Evolutionary conservation across 139 green algal species (phyloP), one percentile per base, ranked within the genome.

Genomic region (Volvox reticuliferus): DNA sequence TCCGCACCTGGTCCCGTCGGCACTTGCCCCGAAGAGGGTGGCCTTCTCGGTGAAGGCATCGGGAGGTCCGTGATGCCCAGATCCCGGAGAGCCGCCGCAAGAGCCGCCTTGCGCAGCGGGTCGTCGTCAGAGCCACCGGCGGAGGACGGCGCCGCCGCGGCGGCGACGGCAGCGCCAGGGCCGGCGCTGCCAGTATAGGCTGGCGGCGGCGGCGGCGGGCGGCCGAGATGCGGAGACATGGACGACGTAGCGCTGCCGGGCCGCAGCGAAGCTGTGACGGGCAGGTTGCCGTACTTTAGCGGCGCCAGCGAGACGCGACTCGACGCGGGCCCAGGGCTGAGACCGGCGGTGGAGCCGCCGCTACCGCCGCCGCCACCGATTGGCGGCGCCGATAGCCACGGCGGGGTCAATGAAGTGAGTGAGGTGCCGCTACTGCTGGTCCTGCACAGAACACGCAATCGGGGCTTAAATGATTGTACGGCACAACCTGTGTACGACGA

Each of bases 21-120:
- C 65, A 73, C 12, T 12, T 73, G 65, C 65, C 65, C 65, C 65
- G 21, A 73, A 28, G 65, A 73, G 22, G 75, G 75, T 35, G 75
- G 75, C 75, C 75, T 21, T 20, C 50, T 84, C 17, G 78, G 36
- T 26, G 73, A 83, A 5, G 86, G 86, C 20, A 69, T 32, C n/a
- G 86, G 86, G 71, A 90, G 71, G 44, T 90, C 86, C 5, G 69
- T 65, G 50, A 90, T 75, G 19, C 86, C 86, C 30, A 90, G 44
- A 69, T 90, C 86, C 19, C 86, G 86, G 33, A 90, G 63, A 0
- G 86, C 86, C 28, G 86, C 86, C 30, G 86, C 86, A 18, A 90
- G 86, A 0, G 86, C 86, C 44, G 86, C 86, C 50, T 37, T 16
- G 0, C 86, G 71, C 35, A 90, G 69, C n/a, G 86, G 28, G n/a